Evolutionary conservation across 495 filamentous ascomycete genomes (phyloP).

Genomic region (Penicillium odoratum): DNA sequence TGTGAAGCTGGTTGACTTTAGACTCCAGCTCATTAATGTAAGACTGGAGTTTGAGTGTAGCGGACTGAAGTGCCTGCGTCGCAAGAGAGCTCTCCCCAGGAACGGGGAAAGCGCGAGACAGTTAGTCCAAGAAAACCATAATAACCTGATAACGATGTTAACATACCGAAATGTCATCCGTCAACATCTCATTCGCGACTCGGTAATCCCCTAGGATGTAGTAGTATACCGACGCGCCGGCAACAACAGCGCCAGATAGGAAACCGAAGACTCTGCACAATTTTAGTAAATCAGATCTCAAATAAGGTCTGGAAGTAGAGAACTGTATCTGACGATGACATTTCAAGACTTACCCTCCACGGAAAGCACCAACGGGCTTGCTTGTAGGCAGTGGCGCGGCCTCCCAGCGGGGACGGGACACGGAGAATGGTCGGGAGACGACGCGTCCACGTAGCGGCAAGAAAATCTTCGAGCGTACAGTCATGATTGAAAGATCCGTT

Average conservation of each 20-base stretch:
- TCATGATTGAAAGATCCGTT: conserved; percentile 24
- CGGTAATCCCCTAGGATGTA: conserved; percentile 93
- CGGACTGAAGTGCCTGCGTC: conserved; percentile 76
- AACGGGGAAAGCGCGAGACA: conserved; percentile 8
- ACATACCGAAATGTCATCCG: conserved; percentile 92
- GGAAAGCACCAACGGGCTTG: conserved; percentile 87
- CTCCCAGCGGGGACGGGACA: conserved; percentile 36
- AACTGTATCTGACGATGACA: neutral
- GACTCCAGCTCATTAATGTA: conserved; percentile 82
- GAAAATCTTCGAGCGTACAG: conserved; percentile 20
- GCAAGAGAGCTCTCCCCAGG: conserved; percentile 5
- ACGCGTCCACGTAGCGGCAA: conserved; percentile 28
- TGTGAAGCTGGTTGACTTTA: conserved; percentile 68
- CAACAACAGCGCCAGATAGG: conserved; percentile 77
- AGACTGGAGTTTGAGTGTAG: conserved; percentile 79
- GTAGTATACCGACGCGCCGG: conserved; percentile 81
- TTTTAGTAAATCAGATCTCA: conserved; percentile 1
- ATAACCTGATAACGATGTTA: conserved; percentile 12
- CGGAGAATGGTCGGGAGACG: conserved; percentile 37
- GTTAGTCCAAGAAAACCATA: conserved; percentile 3
- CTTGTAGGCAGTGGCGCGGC: conserved; percentile 59
- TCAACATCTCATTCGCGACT: conserved; percentile 89
- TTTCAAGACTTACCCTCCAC: conserved; percentile 72
- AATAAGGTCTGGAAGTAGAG: neutral
- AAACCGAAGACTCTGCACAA: conserved; percentile 80